A percentile compares a stretch with the other conserved stretches of the same genome.
phyloP scores from a whole-genome alignment of 2,329 filamentous ascomycete species.

The Fusarium sp. region DNA sequence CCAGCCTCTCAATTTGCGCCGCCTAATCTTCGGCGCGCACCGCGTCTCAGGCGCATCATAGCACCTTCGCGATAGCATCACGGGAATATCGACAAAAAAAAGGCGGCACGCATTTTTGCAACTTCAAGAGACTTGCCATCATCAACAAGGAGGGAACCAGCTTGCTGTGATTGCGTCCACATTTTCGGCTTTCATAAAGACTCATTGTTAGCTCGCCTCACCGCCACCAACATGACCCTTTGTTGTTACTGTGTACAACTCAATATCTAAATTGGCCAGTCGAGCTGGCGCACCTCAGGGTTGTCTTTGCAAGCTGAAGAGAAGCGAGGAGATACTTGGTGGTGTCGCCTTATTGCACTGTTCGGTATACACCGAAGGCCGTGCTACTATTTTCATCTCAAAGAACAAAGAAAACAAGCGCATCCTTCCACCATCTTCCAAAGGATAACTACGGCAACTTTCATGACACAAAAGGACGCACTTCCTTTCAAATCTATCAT shows the following conservation, averaged over 20 bases:
- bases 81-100: conserved; percentile 38
- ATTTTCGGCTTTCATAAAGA: conserved; percentile 1
- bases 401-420: conserved; percentile 28
- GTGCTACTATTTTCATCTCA: conserved; percentile 42
- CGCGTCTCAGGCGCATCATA: conserved; percentile 48
- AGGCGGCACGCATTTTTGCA: conserved; percentile 14
- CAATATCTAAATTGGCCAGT: conserved; percentile 40
- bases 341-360: conserved; percentile 16
- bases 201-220: conserved; percentile 22
- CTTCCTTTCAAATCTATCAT: conserved; percentile 13
- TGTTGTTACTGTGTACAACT: conserved; percentile 40
- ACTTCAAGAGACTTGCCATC: neutral
- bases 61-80: conserved; percentile 46
- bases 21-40: conserved; percentile 55
- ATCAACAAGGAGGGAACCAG: neutral
- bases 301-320: conserved; percentile 25
- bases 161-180: neutral
- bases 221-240: conserved; percentile 49
- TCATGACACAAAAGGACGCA: conserved; percentile 39
- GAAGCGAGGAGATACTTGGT: conserved; percentile 16
- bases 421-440: conserved; percentile 9
- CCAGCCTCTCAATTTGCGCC: conserved; percentile 50
- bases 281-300: conserved; percentile 17
- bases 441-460: conserved; percentile 21
- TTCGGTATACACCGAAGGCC: conserved; percentile 16